These are phyloP conservation scores for Pseudocercospora cruenta DNA, from an alignment of 2,329 filamentous ascomycete species.

Conservation along the genomic window DNA sequence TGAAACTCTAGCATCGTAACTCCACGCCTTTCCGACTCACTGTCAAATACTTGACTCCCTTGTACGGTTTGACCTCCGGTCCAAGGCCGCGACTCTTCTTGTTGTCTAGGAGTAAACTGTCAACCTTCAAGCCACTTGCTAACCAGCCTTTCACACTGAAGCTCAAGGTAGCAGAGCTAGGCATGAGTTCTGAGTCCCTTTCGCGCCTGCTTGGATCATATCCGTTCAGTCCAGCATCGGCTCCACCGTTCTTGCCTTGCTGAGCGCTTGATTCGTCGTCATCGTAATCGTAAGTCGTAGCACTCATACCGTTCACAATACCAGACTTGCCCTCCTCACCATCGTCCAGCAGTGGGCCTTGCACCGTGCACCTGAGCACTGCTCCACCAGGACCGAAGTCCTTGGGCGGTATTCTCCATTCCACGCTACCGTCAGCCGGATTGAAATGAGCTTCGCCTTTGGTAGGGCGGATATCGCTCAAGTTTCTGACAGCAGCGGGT, in stretches of 20 bases:
- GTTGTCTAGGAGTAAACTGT: slow-evolving; percentile 65
- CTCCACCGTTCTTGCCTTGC: slow-evolving; percentile 42
- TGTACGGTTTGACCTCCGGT: slow-evolving; percentile 90
- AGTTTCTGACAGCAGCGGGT: slow-evolving; percentile 75
- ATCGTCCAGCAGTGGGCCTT: slow-evolving; percentile 61
- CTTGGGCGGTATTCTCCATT: slow-evolving; percentile 82
- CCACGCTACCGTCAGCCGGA: slow-evolving; percentile 70
- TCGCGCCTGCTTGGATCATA: slow-evolving; percentile 15
- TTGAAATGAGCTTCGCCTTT: slow-evolving; percentile 83
- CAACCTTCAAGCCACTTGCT: slow-evolving; percentile 66
- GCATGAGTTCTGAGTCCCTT: slow-evolving; percentile 52
- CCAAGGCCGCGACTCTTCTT: slow-evolving; percentile 83
- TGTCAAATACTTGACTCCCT: slow-evolving; percentile 96
- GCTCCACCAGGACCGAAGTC: slow-evolving; percentile 63
- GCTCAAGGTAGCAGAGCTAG: slow-evolving; percentile 49
- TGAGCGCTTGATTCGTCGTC: slow-evolving; percentile 41
- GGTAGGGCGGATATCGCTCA: slow-evolving; percentile 79
- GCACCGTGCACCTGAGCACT: slow-evolving; percentile 76
- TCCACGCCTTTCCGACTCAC: slow-evolving; percentile 62
- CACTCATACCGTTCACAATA: slow-evolving; percentile 43
- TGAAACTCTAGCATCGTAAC: slow-evolving; percentile 43
- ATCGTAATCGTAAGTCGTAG: slow-evolving; percentile 47
- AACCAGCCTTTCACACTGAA: slow-evolving; percentile 65
- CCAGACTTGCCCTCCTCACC: slow-evolving; percentile 47
- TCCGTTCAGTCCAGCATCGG: slow-evolving; percentile 13